phyloP scores from a whole-genome alignment of 2,329 filamentous ascomycete species.

The Epichloe brachyelytri region DNA sequence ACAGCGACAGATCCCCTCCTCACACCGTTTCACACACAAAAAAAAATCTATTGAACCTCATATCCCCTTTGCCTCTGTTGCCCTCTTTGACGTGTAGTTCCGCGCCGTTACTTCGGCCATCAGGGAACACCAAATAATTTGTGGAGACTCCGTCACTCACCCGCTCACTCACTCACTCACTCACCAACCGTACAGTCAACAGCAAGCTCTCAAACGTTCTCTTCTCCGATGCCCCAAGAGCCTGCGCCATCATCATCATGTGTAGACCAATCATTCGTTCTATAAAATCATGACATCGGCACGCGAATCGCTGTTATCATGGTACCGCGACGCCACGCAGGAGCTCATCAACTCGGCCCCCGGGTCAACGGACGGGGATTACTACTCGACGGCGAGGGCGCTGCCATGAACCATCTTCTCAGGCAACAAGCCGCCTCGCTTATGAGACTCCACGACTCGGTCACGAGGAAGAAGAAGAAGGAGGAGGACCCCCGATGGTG shows the following conservation, averaged over 20 bases:
- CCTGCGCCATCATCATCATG: background rate
- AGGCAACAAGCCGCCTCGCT: slow-evolving; percentile 16
- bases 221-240: no score
- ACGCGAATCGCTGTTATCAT: slow-evolving; percentile 7
- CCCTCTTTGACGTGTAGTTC: no score
- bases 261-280: background rate
- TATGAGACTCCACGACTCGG: slow-evolving; percentile 11
- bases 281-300: background rate
- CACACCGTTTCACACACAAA: no score
- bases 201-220: no score
- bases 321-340: slow-evolving; percentile 13
- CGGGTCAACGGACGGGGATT: background rate
- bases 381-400: slow-evolving; percentile 2
- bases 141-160: background rate
- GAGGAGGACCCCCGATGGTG: background rate
- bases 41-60: no score
- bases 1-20: no score
- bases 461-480: background rate
- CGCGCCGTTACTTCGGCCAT: no score
- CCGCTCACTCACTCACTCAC: background rate
- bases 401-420: slow-evolving; percentile 16
- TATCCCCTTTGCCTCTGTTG: no score
- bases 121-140: no score
- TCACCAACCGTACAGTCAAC: background rate
- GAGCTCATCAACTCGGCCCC: slow-evolving; percentile 6